phyloP scores from a whole-genome alignment of 179 eudicot species.

The Patellifolia procumbens region DNA sequence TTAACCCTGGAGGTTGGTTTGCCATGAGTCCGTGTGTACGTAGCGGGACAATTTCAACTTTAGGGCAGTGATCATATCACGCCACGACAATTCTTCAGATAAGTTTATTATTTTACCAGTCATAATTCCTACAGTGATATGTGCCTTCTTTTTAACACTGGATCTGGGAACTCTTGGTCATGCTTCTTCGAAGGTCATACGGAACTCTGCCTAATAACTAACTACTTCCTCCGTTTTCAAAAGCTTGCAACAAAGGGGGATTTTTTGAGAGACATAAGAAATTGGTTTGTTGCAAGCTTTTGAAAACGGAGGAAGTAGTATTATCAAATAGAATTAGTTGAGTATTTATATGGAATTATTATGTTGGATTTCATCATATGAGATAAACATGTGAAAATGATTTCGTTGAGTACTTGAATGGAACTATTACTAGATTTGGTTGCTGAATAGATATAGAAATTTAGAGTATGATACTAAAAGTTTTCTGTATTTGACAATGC shows the following conservation, averaged over 20 bases:
- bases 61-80: too few species aligned
- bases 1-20: too few species aligned
- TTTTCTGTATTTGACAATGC: conserved; percentile 5
- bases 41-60: too few species aligned
- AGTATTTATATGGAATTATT: conserved; percentile 17
- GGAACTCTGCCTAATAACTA: conserved; percentile 13
- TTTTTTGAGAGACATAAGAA: too few species aligned
- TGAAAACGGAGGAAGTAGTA: too few species aligned
- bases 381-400: conserved; percentile 6
- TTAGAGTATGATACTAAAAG: neutral
- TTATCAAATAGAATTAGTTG: neutral
- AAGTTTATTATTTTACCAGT: too few species aligned
- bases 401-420: conserved; percentile 9
- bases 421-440: neutral
- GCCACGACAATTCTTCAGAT: too few species aligned
- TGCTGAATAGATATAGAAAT: conserved; percentile 10
- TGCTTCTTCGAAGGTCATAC: neutral
- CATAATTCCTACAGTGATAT: too few species aligned
- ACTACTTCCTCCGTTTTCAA: neutral
- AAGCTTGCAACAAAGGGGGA: too few species aligned
- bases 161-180: neutral
- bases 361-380: conserved; percentile 1
- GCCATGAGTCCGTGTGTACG: too few species aligned
- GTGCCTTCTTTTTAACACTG: neutral
- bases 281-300: too few species aligned